Conservation (phyloP, 352 stramenopile species). For the Aphanomyces invadans region DNA sequence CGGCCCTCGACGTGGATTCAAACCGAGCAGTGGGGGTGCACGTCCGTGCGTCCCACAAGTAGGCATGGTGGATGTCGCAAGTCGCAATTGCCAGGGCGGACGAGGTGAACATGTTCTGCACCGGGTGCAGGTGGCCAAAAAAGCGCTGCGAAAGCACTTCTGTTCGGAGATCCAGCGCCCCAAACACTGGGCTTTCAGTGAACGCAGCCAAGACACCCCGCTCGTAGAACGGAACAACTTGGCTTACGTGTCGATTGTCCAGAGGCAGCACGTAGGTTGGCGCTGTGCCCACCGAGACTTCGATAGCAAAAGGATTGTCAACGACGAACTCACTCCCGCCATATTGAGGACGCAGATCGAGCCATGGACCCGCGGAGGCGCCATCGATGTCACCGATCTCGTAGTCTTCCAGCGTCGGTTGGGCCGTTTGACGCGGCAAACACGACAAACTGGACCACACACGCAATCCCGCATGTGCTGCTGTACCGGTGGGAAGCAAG, state of each 20-base stretch:
- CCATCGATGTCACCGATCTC: too few relatives aligned
- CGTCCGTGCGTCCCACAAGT: neutral
- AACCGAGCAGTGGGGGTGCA: neutral
- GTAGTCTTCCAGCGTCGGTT: too few relatives aligned
- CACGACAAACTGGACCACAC: too few relatives aligned
- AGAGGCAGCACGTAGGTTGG: neutral
- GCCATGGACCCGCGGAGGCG: too few relatives aligned
- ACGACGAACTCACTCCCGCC: too few relatives aligned
- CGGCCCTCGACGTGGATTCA: neutral
- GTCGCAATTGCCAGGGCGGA: neutral
- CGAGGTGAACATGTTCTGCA: neutral
- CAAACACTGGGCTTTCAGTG: neutral
- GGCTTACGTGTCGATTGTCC: neutral
- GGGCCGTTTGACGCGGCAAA: neutral
- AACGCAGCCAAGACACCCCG: neutral
- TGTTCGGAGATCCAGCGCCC: neutral
- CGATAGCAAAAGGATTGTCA: too few relatives aligned
- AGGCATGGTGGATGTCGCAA: neutral
- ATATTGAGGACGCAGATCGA: too few relatives aligned
- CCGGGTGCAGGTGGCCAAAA: neutral
- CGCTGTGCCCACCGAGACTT: neutral
- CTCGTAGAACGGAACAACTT: neutral
- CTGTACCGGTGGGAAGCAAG: neutral
- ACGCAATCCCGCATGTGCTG: too few relatives aligned
- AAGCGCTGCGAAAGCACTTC: neutral